Percentiles rank a stretch among this genome's conserved stretches.
Conservation (phyloP, 768 basidiomycete genomes). For the Tephrocybe sp. region DNA sequence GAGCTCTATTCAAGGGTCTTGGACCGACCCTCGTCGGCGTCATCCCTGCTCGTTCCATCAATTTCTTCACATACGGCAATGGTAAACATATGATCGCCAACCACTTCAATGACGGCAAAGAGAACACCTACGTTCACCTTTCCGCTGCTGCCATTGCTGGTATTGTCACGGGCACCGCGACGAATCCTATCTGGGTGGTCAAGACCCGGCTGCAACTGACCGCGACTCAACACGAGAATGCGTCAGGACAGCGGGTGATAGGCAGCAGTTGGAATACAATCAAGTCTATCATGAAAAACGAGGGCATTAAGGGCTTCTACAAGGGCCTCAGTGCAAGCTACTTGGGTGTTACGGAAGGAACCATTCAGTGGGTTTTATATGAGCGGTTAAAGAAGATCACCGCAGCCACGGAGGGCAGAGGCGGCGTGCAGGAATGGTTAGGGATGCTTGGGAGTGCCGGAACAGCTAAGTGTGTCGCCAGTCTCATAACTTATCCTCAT, state of each 20-base stretch:
- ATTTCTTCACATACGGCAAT: conserved; percentile 98
- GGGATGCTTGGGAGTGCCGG: conserved; percentile 91
- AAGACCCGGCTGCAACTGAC: conserved; percentile 92
- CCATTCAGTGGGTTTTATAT: conserved; percentile 97
- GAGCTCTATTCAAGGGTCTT: conserved; percentile 92
- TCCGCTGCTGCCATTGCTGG: conserved; percentile 85
- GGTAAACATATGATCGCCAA: conserved; percentile 91
- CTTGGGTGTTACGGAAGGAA: conserved; percentile 92
- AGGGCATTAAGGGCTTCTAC: conserved; percentile 89
- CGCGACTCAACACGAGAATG: conserved; percentile 23
- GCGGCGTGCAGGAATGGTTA: conserved; percentile 65
- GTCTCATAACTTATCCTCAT: conserved; percentile 95
- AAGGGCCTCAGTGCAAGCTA: conserved; percentile 94
- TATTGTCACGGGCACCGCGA: conserved; percentile 82
- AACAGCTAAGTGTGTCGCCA: conserved; percentile 91
- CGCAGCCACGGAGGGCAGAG: conserved; percentile 49
- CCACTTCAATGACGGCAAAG: conserved; percentile 73
- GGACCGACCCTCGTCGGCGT: conserved; percentile 94
- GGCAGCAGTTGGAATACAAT: conserved; percentile 65
- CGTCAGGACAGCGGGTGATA: conserved; percentile 27
- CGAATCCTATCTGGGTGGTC: conserved; percentile 99
- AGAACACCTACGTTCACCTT: conserved; percentile 87
- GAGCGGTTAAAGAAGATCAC: conserved; percentile 84
- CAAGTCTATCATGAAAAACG: conserved; percentile 71
- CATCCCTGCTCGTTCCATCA: conserved; percentile 93